Conservation (phyloP, 2,329 filamentous ascomycete species). For the Fusarium redolens region DNA sequence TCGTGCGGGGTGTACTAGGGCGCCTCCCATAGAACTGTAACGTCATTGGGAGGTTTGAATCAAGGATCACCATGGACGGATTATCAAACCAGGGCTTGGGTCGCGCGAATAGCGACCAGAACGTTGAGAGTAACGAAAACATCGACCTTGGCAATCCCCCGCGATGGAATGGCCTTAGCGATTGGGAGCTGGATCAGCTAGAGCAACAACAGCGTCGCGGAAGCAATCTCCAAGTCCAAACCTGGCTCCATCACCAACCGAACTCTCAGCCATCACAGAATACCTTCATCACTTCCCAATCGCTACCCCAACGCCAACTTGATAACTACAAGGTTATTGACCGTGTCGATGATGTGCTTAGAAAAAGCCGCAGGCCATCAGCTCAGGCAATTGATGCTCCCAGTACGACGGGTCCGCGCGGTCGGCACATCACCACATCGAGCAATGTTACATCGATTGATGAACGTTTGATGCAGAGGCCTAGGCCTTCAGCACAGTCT, state of each 20-base stretch:
- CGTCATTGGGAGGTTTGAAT: conserved; percentile 22
- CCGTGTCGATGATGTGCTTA: conserved; percentile 22
- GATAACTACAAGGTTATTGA: conserved; percentile 15
- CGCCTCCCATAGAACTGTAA: conserved; percentile 21
- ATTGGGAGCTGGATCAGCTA: conserved; percentile 14
- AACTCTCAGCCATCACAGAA: conserved; percentile 27
- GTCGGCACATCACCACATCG: neutral
- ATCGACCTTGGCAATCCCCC: conserved; percentile 16
- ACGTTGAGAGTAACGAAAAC: conserved; percentile 10
- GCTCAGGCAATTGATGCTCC: conserved; percentile 2
- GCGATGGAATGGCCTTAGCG: conserved; percentile 5
- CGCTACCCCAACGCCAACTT: conserved; percentile 18
- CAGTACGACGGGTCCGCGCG: neutral
- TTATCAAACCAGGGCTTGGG: neutral
- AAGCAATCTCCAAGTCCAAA: conserved; percentile 2
- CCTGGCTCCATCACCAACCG: conserved; percentile 22
- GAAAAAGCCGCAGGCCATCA: conserved; percentile 5
- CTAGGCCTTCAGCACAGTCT: neutral
- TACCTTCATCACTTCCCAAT: conserved; percentile 24
- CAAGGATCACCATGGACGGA: conserved; percentile 17
- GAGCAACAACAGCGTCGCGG: conserved; percentile 7
- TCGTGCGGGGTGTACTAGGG: conserved; percentile 25
- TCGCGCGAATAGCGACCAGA: conserved; percentile 7
- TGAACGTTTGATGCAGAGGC: neutral
- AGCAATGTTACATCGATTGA: conserved; percentile 4